These are phyloP conservation scores for Botrytis porri DNA, from an alignment of 2,329 filamentous ascomycete genomes.

Conservation along the genomic window DNA sequence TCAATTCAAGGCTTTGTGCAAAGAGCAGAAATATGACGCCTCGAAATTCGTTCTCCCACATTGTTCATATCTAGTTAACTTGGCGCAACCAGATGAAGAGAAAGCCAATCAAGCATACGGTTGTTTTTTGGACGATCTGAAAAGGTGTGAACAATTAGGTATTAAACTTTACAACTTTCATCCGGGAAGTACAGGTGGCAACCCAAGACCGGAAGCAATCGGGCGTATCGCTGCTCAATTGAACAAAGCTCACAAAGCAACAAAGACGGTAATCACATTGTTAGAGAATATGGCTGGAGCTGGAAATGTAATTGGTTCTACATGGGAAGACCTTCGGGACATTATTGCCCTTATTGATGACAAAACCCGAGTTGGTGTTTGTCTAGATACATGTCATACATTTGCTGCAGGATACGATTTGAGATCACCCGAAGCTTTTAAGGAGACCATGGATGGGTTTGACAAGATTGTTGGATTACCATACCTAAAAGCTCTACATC, in stretches of 20 bases:
- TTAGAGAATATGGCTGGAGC: conserved; percentile 94
- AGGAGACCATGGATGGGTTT: conserved; percentile 70
- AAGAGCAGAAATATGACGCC: conserved; percentile 68
- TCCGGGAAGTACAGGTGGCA: conserved; percentile 76
- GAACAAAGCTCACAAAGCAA: conserved; percentile 77
- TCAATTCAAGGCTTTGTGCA: conserved; percentile 67
- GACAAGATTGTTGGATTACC: conserved; percentile 71
- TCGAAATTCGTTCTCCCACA: conserved; percentile 79
- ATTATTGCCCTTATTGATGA: conserved; percentile 79
- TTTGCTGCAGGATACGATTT: conserved; percentile 95
- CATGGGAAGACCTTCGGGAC: conserved; percentile 80
- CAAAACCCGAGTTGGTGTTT: conserved; percentile 84
- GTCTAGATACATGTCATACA: conserved; percentile 93
- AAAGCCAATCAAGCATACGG: conserved; percentile 85
- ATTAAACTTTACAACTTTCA: conserved; percentile 98
- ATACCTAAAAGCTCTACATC: conserved; percentile 81
- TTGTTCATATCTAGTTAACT: conserved; percentile 93
- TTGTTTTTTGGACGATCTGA: conserved; percentile 83
- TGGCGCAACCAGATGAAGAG: conserved; percentile 75
- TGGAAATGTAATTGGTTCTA: conserved; percentile 82
- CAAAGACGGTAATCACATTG: conserved; percentile 72
- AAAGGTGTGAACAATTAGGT: conserved; percentile 78
- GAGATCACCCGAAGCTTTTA: conserved; percentile 69
- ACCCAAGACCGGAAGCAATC: conserved; percentile 66
- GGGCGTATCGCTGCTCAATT: conserved; percentile 76